phyloP scores from a whole-genome alignment of 2,329 filamentous ascomycete species.

The Calonectria pteridis region DNA sequence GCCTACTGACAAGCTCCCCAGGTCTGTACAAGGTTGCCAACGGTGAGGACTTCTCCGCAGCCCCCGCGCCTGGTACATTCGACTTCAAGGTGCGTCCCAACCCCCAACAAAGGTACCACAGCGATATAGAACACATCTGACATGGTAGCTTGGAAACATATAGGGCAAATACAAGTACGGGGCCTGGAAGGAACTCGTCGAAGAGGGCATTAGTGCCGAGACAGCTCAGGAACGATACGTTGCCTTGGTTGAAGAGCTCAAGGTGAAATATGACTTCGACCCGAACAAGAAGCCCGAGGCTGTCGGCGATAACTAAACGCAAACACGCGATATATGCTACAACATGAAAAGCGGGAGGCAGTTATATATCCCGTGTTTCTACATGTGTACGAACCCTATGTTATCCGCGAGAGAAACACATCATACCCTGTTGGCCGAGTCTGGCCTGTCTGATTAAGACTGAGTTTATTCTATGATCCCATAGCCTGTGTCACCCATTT shows the following conservation, averaged over 20 bases:
- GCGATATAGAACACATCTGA: neutral
- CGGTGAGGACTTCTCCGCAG: conserved; percentile 68
- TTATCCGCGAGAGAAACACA: conserved; percentile 11
- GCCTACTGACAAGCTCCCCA: conserved; percentile 42
- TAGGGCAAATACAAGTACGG: conserved; percentile 85
- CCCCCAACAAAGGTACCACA: neutral
- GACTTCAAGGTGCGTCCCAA: conserved; percentile 70
- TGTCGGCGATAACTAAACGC: conserved; percentile 53
- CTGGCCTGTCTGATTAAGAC: conserved; percentile 2
- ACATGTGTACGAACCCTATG: neutral
- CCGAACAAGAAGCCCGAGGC: conserved; percentile 72
- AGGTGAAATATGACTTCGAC: conserved; percentile 77
- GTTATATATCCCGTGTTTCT: neutral
- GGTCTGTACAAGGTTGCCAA: conserved; percentile 70
- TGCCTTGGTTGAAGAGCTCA: conserved; percentile 77
- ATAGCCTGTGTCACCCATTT: neutral
- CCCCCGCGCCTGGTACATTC: conserved; percentile 75
- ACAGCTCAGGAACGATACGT: conserved; percentile 84
- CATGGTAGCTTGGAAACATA: conserved; percentile 25
- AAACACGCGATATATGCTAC: conserved; percentile 25
- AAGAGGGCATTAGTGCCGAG: conserved; percentile 71
- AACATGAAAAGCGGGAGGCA: conserved; percentile 27
- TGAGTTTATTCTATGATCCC: neutral
- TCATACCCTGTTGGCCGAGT: conserved; percentile 18
- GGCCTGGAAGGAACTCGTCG: conserved; percentile 79